phyloP scores from a whole-genome alignment of 2,329 filamentous ascomycete species.

The Endothia cerciana region DNA sequence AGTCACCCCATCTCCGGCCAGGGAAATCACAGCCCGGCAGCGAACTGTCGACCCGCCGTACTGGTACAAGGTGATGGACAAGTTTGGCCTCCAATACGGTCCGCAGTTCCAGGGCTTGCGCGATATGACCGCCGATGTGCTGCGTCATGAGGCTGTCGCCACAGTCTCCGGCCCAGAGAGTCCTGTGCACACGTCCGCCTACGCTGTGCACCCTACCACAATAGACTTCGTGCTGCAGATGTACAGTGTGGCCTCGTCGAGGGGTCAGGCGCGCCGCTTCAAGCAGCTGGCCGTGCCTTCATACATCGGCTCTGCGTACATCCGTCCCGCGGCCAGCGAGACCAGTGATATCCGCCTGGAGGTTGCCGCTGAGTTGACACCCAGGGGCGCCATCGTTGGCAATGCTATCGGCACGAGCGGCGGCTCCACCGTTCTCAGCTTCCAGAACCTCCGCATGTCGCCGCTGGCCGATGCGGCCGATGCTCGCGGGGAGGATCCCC shows the following conservation, averaged over 20 bases:
- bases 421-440: not conserved
- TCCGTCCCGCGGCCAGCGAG: not conserved
- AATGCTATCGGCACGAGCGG: not conserved
- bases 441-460: not conserved
- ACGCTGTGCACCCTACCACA: not conserved
- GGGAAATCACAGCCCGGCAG: not conserved
- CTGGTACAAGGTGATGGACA: conserved; percentile 1
- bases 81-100: not conserved
- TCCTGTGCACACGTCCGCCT: not conserved
- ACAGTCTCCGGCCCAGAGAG: not conserved
- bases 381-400: not conserved
- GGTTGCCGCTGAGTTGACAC: not conserved
- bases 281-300: not conserved
- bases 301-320: not conserved
- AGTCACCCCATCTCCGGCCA: not conserved
- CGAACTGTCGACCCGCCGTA: not conserved
- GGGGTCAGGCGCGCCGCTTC: not conserved
- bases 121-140: not conserved
- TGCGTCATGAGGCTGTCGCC: not conserved
- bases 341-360: not conserved
- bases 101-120: not conserved
- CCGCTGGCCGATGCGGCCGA: not conserved
- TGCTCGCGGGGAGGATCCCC: not conserved
- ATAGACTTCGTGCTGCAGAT: not conserved
- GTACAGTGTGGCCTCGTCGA: not conserved